Conservation (phyloP, 176 grass and related monocot species). For the Oryza glaberrima region DNA sequence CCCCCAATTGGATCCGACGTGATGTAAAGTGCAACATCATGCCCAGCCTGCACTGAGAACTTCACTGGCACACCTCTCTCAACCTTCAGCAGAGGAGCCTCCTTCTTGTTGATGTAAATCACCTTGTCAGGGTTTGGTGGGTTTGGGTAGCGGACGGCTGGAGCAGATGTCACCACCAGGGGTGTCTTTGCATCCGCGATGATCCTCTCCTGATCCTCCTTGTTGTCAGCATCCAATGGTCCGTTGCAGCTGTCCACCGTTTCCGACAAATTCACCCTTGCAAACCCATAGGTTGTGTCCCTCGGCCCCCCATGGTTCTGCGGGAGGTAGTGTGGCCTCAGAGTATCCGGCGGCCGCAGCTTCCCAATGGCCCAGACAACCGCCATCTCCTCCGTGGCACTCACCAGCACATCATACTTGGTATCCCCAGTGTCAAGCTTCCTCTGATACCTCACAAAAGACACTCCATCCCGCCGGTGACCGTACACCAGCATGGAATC, state of each 20-base stretch:
- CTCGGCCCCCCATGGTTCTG: slow-evolving; percentile 71
- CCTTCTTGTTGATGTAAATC: slow-evolving; percentile 96
- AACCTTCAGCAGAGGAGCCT: slow-evolving; percentile 81
- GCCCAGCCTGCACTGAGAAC: slow-evolving; percentile 90
- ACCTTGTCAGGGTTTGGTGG: slow-evolving; percentile 90
- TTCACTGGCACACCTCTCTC: slow-evolving; percentile 93
- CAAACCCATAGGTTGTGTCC: slow-evolving; percentile 60
- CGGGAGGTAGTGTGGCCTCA: slow-evolving; percentile 83
- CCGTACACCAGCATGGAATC: slow-evolving; percentile 74
- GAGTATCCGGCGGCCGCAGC: slow-evolving; percentile 75
- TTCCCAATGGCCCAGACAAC: slow-evolving; percentile 90
- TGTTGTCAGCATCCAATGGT: slow-evolving; percentile 80
- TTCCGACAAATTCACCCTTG: slow-evolving; percentile 68
- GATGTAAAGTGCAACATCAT: slow-evolving; percentile 85
- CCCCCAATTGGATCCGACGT: slow-evolving; percentile 89
- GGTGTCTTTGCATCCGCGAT: slow-evolving; percentile 73
- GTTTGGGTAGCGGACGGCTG: slow-evolving; percentile 85
- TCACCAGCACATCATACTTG: slow-evolving; percentile 80
- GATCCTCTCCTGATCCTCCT: slow-evolving; percentile 94
- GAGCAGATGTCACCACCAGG: slow-evolving; percentile 74
- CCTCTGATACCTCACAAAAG: slow-evolving; percentile 78
- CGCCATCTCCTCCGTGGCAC: slow-evolving; percentile 55
- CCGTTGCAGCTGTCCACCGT: slow-evolving; percentile 63
- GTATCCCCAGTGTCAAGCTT: slow-evolving; percentile 59
- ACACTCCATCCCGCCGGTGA: slow-evolving; percentile 79